A percentile compares a stretch with the other conserved stretches of the same genome.
Conservation (phyloP, 768 basidiomycete genomes). For the Auricularia heimuer region DNA sequence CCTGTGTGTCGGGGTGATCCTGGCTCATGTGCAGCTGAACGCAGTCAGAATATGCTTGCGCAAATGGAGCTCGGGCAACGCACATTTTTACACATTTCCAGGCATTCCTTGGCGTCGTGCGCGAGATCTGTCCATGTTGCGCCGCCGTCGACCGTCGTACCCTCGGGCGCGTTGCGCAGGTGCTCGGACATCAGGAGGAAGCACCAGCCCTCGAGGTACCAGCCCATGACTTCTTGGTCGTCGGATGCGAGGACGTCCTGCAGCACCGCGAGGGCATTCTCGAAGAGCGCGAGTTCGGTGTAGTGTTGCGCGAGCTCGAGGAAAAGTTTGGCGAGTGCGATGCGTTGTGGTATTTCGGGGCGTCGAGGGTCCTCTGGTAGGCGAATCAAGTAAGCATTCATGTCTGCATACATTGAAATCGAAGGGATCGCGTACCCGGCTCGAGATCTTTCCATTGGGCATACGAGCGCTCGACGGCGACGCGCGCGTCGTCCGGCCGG, state of each 20-base stretch:
- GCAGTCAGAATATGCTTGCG: not conserved
- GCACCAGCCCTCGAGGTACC: constrained; percentile 94
- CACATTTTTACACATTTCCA: constrained; percentile 76
- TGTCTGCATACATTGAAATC: too few species aligned
- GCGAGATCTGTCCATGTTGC: constrained; percentile 66
- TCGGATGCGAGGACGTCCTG: constrained; percentile 72
- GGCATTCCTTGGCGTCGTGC: constrained; percentile 65
- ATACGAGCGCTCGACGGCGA: constrained; percentile 60
- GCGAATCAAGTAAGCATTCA: too few species aligned
- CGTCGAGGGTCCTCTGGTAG: constrained; percentile 50
- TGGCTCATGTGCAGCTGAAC: constrained; percentile 59
- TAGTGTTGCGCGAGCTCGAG: constrained; percentile 37
- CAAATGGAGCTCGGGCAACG: constrained; percentile 16
- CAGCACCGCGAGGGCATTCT: constrained; percentile 64
- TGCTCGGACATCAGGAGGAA: constrained; percentile 77
- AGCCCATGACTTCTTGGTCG: constrained; percentile 81
- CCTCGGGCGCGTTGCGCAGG: not conserved
- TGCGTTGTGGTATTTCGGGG: constrained; percentile 62
- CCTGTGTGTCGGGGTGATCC: constrained; percentile 62
- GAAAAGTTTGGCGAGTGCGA: constrained; percentile 71
- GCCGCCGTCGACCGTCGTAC: not conserved
- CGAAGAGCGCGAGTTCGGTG: constrained; percentile 40
- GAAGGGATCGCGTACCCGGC: constrained; percentile 24
- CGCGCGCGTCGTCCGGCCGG: constrained; percentile 70
- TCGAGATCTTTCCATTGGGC: constrained; percentile 61